phyloP scores from a whole-genome alignment of 768 basidiomycete genomes.

The Kwoniella botswanensis region DNA sequence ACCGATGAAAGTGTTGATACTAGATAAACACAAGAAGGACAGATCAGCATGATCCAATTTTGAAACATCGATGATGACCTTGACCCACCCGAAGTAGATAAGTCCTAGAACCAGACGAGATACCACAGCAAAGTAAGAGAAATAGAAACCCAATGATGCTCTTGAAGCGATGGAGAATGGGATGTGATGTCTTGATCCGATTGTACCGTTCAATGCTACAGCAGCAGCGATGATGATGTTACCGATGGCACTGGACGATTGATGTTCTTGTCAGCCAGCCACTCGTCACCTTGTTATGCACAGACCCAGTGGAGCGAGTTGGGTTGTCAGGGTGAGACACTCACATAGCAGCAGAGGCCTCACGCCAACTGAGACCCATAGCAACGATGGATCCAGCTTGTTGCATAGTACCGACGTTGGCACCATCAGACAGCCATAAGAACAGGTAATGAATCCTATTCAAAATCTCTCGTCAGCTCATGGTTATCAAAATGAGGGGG shows the following conservation, averaged over 20 bases:
- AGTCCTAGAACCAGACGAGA: slow-evolving; percentile 75
- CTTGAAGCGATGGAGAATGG: slow-evolving; percentile 79
- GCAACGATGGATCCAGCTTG: slow-evolving; percentile 51
- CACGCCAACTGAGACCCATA: slow-evolving; percentile 48
- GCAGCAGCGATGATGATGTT: slow-evolving; percentile 73
- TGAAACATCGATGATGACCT: neutral
- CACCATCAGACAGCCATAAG: slow-evolving; percentile 52
- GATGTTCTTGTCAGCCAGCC: slow-evolving; percentile 28
- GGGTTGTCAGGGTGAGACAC: slow-evolving; percentile 5
- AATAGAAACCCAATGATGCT: slow-evolving; percentile 87
- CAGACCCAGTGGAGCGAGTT: slow-evolving; percentile 55
- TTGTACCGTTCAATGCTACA: slow-evolving; percentile 77
- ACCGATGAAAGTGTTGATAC: slow-evolving; percentile 54
- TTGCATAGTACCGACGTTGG: slow-evolving; percentile 56
- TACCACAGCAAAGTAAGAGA: slow-evolving; percentile 82
- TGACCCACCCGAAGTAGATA: slow-evolving; percentile 67
- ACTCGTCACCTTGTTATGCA: slow-evolving; percentile 62
- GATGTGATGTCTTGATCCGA: slow-evolving; percentile 76
- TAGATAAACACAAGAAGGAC: slow-evolving; percentile 6
- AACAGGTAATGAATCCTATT: slow-evolving; percentile 50
- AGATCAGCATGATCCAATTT: neutral
- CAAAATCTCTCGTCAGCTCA: slow-evolving; percentile 3
- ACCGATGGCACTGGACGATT: slow-evolving; percentile 70
- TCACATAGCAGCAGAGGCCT: slow-evolving; percentile 51
- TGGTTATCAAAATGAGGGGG: neutral